Base-by-base conservation (phyloP, 2,329 filamentous ascomycete species). In the Decorospora gaudefroyi region DNA sequence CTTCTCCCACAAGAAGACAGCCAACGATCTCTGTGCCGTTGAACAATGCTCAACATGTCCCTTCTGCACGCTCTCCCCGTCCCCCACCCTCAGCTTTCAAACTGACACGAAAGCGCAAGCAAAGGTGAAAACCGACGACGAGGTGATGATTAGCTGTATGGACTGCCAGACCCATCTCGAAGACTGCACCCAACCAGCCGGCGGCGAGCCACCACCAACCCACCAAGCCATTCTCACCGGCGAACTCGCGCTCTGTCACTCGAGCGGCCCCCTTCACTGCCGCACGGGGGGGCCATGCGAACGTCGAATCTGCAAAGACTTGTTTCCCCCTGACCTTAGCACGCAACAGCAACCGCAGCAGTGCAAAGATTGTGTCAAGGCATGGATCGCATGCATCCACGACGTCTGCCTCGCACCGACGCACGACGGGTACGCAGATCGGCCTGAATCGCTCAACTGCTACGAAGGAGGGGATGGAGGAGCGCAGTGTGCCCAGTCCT, bases 261-360 rank as follows among this genome's bases (percentile, higher is more conserved):
- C 29, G 17, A 25, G 0, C 5, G 37, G 37, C 11, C 37, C 37
- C 0, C 2, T 32, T 1, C 29, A 41, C 3, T 41, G 37, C 15
- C 28, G 17, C 7, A 7, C 22, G 5, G n/a, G 29, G 15, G 28
- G 37, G 5, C 9, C 16, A n/a, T 41, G 37, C 37, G 37, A 41
- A 23, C 37, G 37, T 13, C 22, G 19, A 2, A 42, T 28, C 7
- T 42, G 38, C 38, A 42, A 42, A 34, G 29, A 16, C 29, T 23
- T 34, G 6, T 21, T 32, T 10, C 8, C 22, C 0, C 29, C 19
- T n/a, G 29, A 3, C 17, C n/a, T 27, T 19, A 7, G 22, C 12
- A 2, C 12, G 3, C 31, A 8, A 4, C 12, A 4, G 6, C 26
- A 22, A n/a, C n/a, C 18, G 2, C 5, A 13, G n/a, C n/a, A 35